Percentiles rank a stretch among this genome's conserved stretches.
These are phyloP conservation scores for Linaria vulgaris DNA, from an alignment of 257 asterid genomes.

Conservation along the genomic window DNA sequence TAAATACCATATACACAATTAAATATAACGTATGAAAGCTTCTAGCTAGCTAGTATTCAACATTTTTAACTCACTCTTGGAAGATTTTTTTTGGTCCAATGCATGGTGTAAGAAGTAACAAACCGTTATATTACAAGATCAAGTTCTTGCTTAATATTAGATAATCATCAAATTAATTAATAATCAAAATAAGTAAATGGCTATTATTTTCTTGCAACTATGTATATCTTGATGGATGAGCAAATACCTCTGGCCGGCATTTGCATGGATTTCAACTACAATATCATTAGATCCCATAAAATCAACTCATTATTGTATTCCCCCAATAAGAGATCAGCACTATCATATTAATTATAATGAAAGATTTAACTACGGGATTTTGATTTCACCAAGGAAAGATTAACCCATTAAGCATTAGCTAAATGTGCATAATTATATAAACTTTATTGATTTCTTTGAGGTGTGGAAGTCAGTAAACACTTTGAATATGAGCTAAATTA, in stretches of 20 bases:
- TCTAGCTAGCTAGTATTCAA: no score
- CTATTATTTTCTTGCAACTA: slow-evolving; percentile 18
- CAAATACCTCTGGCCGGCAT: slow-evolving; percentile 23
- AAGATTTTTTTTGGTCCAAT: no score
- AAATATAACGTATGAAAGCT: no score
- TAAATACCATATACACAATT: no score
- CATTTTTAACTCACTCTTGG: no score
- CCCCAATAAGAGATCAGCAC: slow-evolving; percentile 8
- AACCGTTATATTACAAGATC: no score
- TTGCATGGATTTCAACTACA: slow-evolving; percentile 25
- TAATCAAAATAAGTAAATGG: no score
- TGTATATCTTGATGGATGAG: not conserved
- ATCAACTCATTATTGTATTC: slow-evolving; percentile 14
- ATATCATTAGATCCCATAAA: slow-evolving; percentile 43
- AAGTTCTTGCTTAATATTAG: no score
- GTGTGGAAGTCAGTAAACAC: not conserved
- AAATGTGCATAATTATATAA: not conserved
- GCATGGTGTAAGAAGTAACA: no score
- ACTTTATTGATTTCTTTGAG: slow-evolving; percentile 3
- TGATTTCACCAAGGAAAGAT: slow-evolving; percentile 14
- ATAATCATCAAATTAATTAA: no score
- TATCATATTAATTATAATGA: slow-evolving; percentile 2
- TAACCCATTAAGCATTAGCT: not conserved
- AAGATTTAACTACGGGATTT: slow-evolving; percentile 3
- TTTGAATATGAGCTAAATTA: no score